Percentiles rank a stretch among this genome's conserved stretches.
Evolutionary conservation across 352 stramenopile species (phyloP).

Genomic region (Globisporangium middletonii): DNA sequence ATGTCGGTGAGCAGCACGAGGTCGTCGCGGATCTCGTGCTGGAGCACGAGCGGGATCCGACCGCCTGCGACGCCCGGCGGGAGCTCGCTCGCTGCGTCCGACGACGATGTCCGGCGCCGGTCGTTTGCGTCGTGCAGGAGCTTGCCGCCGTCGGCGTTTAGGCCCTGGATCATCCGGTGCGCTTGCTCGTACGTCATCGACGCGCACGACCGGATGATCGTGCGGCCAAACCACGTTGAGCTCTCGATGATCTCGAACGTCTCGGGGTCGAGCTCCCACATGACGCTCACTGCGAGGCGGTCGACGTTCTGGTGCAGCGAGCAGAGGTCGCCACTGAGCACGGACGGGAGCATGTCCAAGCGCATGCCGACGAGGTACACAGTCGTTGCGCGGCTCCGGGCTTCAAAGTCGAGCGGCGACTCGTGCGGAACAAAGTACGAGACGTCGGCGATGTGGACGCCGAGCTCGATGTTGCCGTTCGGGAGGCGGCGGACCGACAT

Average conservation of each 20-base stretch:
- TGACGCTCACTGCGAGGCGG: slow-evolving; percentile 86
- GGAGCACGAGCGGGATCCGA: slow-evolving; percentile 47
- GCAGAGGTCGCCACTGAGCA: slow-evolving; percentile 88
- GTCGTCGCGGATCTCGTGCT: slow-evolving; percentile 47
- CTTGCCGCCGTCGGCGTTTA: slow-evolving; percentile 53
- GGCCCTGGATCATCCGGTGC: slow-evolving; percentile 60
- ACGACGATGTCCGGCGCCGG: slow-evolving; percentile 8
- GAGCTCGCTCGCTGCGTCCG: slow-evolving; percentile 3
- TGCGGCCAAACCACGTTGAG: slow-evolving; percentile 85
- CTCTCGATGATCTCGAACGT: slow-evolving; percentile 51
- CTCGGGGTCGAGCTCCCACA: slow-evolving; percentile 87
- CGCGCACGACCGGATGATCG: slow-evolving; percentile 94
- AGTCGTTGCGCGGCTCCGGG: slow-evolving; percentile 85
- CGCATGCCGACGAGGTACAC: slow-evolving; percentile 97
- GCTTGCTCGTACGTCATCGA: slow-evolving; percentile 87
- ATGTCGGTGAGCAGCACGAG: slow-evolving; percentile 61
- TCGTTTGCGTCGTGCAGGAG: slow-evolving; percentile 11
- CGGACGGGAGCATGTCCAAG: slow-evolving; percentile 90
- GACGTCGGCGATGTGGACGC: slow-evolving; percentile 99
- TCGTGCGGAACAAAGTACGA: slow-evolving; percentile 97
- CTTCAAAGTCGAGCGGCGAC: slow-evolving; percentile 96
- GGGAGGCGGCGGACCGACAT: slow-evolving; percentile 75
- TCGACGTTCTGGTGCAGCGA: slow-evolving; percentile 89
- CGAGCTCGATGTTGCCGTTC: slow-evolving; percentile 89
- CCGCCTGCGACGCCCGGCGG: slow-evolving; percentile 54